Percentiles rank a stretch among this genome's conserved stretches.
These are phyloP conservation scores for Cucurbita ficifolia DNA, from an alignment of 306 rosid species.

Conservation along the genomic window DNA sequence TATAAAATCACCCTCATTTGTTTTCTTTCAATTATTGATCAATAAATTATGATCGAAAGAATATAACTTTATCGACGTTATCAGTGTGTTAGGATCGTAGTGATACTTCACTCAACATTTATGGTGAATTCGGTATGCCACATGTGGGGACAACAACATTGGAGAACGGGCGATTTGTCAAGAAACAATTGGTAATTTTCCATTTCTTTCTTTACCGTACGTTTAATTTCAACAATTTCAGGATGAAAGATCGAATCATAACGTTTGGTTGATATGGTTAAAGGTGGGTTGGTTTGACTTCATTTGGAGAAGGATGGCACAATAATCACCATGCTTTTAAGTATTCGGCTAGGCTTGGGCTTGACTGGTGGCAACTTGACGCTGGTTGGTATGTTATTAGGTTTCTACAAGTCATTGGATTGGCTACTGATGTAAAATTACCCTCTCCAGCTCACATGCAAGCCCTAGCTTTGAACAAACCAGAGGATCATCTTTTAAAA, in stretches of 20 bases:
- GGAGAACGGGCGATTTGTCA: conserved; percentile 68
- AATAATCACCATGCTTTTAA: conserved; percentile 68
- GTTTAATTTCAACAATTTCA: no score
- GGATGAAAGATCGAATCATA: neutral
- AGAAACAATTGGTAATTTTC: conserved; percentile 57
- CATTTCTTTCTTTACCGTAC: neutral
- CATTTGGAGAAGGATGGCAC: conserved; percentile 72
- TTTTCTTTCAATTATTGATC: neutral
- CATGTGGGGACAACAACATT: conserved; percentile 58
- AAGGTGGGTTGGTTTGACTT: conserved; percentile 51
- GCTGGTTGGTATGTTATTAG: conserved; percentile 37
- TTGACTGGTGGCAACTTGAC: conserved; percentile 65
- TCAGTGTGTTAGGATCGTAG: conserved; percentile 63
- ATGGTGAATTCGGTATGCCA: conserved; percentile 87
- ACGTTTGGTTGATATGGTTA: neutral
- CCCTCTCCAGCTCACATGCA: conserved; percentile 3
- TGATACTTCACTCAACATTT: conserved; percentile 76
- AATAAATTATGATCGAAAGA: neutral
- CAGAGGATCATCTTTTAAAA: neutral
- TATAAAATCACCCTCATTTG: neutral
- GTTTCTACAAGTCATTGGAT: conserved; percentile 35
- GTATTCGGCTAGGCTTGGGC: conserved; percentile 49
- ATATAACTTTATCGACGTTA: neutral
- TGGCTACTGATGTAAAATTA: conserved; percentile 33
- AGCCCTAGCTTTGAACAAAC: neutral